Evolutionary conservation across 2,329 filamentous ascomycete species (phyloP).

Genomic region (Epichloe uncinata): DNA sequence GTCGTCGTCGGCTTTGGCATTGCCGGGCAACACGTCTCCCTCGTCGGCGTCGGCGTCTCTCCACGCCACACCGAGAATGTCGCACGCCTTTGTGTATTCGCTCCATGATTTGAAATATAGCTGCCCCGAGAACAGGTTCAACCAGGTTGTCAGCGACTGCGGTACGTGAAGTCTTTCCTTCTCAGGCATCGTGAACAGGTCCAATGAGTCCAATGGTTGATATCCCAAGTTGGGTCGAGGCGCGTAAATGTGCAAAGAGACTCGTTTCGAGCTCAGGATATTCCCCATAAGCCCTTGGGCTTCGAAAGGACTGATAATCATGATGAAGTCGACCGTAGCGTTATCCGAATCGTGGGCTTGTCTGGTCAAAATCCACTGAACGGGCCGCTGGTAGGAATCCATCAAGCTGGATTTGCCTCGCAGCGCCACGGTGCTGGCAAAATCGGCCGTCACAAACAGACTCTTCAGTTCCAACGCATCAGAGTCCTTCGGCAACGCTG

Average conservation of each 20-base stretch:
- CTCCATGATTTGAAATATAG: conserved; percentile 43
- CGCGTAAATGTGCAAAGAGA: conserved; percentile 37
- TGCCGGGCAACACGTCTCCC: neutral
- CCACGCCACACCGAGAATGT: conserved; percentile 35
- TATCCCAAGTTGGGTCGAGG: conserved; percentile 26
- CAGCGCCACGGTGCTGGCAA: conserved; percentile 4
- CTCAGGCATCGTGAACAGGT: conserved; percentile 10
- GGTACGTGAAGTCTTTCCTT: neutral
- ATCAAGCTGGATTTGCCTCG: neutral
- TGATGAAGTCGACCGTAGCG: conserved; percentile 13
- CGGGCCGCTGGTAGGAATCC: conserved; percentile 12
- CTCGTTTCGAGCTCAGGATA: conserved; percentile 21
- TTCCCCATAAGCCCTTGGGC: conserved; percentile 34
- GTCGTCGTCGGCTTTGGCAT: neutral
- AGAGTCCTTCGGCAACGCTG: conserved; percentile 7
- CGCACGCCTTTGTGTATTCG: conserved; percentile 41
- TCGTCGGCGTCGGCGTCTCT: neutral
- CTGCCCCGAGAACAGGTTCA: conserved; percentile 57
- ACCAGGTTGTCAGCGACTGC: conserved; percentile 13
- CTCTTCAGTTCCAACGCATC: conserved; percentile 6
- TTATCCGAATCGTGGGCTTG: neutral
- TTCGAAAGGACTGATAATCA: conserved; percentile 49
- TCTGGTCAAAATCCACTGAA: conserved; percentile 13
- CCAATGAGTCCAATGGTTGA: conserved; percentile 8
- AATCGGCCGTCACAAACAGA: conserved; percentile 11